These are phyloP conservation scores for Purpureocillium lavendulum DNA, from an alignment of 2,329 filamentous ascomycete genomes.

Conservation along the genomic window DNA sequence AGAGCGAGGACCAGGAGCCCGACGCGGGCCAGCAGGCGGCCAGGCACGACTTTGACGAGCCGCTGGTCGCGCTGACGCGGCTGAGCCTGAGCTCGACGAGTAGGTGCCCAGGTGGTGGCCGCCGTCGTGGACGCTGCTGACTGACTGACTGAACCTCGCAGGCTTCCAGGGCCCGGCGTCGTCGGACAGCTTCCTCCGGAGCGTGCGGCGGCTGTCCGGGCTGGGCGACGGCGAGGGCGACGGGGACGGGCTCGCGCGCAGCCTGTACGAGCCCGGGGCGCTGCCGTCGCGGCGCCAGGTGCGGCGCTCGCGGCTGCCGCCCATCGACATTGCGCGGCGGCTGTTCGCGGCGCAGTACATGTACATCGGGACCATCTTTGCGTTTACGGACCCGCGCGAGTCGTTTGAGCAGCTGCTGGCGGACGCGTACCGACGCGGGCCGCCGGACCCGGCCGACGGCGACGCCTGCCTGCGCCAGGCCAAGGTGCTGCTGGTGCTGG, in stretches of 20 bases:
- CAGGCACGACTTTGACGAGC: conserved; percentile 19
- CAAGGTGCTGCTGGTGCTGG: conserved; percentile 42
- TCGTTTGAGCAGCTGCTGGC: conserved; percentile 36
- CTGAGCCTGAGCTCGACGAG: conserved; percentile 23
- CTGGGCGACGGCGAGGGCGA: conserved; percentile 21
- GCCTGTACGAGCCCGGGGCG: conserved; percentile 24
- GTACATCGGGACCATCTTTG: conserved; percentile 50
- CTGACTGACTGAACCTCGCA: conserved; percentile 6
- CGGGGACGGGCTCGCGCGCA: conserved; percentile 18
- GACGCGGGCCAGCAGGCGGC: no score
- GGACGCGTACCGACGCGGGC: conserved; percentile 30
- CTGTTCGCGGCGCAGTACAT: conserved; percentile 43
- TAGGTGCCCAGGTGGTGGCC: conserved; percentile 2
- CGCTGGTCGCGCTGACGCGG: conserved; percentile 24
- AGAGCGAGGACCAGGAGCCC: no score
- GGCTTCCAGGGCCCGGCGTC: conserved; percentile 27
- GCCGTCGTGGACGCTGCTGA: no score
- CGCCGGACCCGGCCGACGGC: conserved; percentile 30
- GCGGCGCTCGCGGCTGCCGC: conserved; percentile 30
- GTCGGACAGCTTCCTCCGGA: conserved; percentile 29
- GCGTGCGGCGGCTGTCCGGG: conserved; percentile 25
- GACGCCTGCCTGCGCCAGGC: conserved; percentile 41
- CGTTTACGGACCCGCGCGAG: conserved; percentile 34
- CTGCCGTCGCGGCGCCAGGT: conserved; percentile 21
- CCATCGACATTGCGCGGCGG: conserved; percentile 39